phyloP scores from a whole-genome alignment of 306 rosid genomes.

The Cucurbita moschata region DNA sequence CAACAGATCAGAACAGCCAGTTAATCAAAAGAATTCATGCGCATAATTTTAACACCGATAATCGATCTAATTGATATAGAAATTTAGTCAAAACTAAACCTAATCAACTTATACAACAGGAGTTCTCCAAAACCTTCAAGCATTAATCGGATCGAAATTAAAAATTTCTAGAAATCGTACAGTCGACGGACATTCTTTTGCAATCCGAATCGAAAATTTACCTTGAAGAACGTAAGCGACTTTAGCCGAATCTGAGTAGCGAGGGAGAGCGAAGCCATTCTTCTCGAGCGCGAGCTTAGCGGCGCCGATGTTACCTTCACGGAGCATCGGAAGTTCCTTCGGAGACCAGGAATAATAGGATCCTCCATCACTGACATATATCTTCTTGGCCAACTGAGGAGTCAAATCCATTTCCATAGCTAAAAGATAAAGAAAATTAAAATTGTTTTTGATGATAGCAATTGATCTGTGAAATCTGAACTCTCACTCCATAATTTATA shows the following conservation, averaged over 20 bases:
- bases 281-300: background rate
- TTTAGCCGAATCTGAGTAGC: background rate
- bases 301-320: background rate
- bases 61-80: background rate
- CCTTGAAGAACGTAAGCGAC: slow-evolving; percentile 7
- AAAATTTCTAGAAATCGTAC: too few relatives aligned
- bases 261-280: background rate
- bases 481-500: background rate
- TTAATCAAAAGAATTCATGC: too few relatives aligned
- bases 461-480: background rate
- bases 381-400: background rate
- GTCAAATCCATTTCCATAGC: background rate
- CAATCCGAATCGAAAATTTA: background rate
- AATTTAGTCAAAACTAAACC: too few relatives aligned
- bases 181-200: too few relatives aligned
- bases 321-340: background rate
- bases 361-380: background rate
- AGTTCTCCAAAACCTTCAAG: too few relatives aligned
- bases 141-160: too few relatives aligned
- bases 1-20: too few relatives aligned
- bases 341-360: background rate
- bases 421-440: background rate
- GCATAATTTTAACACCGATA: too few relatives aligned
- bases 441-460: background rate
- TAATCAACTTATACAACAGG: too few relatives aligned